phyloP scores from a whole-genome alignment of 1,139 yeast species.

The Yamadazyma atlantica region DNA sequence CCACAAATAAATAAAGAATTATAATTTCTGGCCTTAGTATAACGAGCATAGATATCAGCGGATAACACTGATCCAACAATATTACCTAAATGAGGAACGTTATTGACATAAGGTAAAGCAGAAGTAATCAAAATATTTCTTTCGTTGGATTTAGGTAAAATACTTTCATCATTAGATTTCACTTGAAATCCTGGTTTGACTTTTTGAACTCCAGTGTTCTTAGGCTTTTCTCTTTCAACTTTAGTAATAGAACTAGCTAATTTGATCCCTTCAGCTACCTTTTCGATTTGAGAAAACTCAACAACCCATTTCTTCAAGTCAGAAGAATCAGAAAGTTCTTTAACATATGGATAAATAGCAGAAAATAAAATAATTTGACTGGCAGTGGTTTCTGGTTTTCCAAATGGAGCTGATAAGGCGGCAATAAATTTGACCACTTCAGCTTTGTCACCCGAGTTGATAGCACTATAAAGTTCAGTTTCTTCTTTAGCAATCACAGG shows the following conservation, averaged over 20 bases:
- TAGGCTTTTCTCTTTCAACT: constrained; percentile 46
- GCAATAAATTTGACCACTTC: constrained; percentile 17
- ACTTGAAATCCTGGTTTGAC: constrained; percentile 43
- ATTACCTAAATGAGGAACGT: constrained; percentile 97
- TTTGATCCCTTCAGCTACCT: constrained; percentile 39
- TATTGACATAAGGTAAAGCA: constrained; percentile 95
- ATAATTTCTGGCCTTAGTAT: constrained; percentile 84
- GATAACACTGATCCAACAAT: constrained; percentile 92
- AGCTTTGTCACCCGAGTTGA: constrained; percentile 30
- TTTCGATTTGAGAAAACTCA: constrained; percentile 34
- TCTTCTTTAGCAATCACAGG: constrained; percentile 29
- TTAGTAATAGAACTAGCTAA: constrained; percentile 39
- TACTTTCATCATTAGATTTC: constrained; percentile 30
- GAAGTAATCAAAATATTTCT: constrained; percentile 88
- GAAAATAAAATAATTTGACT: constrained; percentile 50
- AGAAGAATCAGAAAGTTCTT: constrained; percentile 15
- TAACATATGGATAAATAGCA: constrained; percentile 37
- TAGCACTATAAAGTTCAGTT: constrained; percentile 29
- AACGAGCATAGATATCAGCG: constrained; percentile 93
- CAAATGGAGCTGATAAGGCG: constrained; percentile 13
- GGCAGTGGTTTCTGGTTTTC: constrained; percentile 26
- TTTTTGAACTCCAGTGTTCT: constrained; percentile 58
- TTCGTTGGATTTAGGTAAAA: constrained; percentile 63
- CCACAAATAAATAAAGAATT: constrained; percentile 89
- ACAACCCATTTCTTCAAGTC: constrained; percentile 38